A percentile compares a stretch with the other conserved stretches of the same genome.
phyloP scores from a whole-genome alignment of 371 early-diverging fungal genomes.

The Fennellomyces sp. region DNA sequence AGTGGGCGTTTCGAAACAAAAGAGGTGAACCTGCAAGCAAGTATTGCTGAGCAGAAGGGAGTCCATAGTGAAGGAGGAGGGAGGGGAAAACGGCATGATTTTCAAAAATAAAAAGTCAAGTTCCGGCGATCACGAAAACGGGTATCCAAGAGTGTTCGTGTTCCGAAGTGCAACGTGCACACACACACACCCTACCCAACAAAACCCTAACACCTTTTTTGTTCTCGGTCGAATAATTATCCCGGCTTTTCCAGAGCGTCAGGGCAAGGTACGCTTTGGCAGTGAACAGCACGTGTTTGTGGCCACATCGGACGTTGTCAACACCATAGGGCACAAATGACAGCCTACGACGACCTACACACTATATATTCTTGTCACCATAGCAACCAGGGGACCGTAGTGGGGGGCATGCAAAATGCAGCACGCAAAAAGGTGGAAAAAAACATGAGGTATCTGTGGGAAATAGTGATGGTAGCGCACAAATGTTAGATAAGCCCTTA shows the following conservation, averaged over 20 bases:
- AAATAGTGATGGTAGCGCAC: neutral
- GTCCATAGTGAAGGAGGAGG: no score
- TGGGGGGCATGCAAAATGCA: no score
- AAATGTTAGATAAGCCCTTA: neutral
- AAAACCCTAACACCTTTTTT: neutral
- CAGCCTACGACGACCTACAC: neutral
- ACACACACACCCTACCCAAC: no score
- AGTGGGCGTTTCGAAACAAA: no score
- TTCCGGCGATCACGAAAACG: neutral
- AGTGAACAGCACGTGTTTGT: neutral
- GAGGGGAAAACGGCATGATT: conserved; percentile 1
- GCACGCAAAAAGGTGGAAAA: neutral
- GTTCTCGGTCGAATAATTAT: neutral
- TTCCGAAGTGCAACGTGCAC: neutral
- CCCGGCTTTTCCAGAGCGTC: neutral
- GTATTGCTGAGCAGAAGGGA: no score
- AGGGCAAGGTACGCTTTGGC: neutral
- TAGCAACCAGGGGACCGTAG: no score
- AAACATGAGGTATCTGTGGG: neutral
- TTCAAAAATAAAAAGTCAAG: neutral
- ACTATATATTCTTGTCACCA: no score
- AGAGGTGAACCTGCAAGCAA: neutral
- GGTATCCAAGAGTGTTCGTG: neutral
- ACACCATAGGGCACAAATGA: neutral
- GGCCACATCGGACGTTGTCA: neutral